phyloP scores from a whole-genome alignment of 2,329 filamentous ascomycete genomes.

The Dichotomopilus funicola region DNA sequence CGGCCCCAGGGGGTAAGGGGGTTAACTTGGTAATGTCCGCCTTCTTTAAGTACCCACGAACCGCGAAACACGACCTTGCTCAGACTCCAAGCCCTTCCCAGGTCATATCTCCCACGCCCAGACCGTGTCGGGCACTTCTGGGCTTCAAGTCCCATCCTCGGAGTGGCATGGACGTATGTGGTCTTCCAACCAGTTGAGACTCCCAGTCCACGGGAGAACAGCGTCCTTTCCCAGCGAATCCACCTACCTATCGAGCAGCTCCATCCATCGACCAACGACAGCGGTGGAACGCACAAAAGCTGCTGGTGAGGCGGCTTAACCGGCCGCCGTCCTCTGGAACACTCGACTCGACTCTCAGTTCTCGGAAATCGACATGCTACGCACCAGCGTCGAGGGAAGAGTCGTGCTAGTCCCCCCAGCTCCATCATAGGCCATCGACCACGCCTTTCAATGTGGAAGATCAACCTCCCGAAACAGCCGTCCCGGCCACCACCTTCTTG shows the following conservation, averaged over 20 bases:
- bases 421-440: slow-evolving; percentile 2
- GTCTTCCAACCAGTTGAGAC: slow-evolving; percentile 6
- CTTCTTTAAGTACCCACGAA: too few species aligned
- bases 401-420: slow-evolving; percentile 2
- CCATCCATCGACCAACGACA: background rate
- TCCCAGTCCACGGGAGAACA: background rate
- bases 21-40: too few species aligned
- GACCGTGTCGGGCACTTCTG: too few species aligned
- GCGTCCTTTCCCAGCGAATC: background rate
- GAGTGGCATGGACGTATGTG: slow-evolving; percentile 2
- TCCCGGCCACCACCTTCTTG: slow-evolving; percentile 14
- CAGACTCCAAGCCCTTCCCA: too few species aligned
- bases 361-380: slow-evolving; percentile 7
- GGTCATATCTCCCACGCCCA: too few species aligned
- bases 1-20: background rate
- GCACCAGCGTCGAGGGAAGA: background rate
- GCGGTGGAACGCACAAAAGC: background rate
- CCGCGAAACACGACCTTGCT: too few species aligned
- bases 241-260: background rate
- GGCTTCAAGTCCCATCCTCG: background rate
- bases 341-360: background rate
- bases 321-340: background rate
- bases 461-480: slow-evolving; percentile 8
- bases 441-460: slow-evolving; percentile 7
- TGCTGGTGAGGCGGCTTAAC: background rate